phyloP scores from a whole-genome alignment of 306 rosid species.

The Vicia villosa region DNA sequence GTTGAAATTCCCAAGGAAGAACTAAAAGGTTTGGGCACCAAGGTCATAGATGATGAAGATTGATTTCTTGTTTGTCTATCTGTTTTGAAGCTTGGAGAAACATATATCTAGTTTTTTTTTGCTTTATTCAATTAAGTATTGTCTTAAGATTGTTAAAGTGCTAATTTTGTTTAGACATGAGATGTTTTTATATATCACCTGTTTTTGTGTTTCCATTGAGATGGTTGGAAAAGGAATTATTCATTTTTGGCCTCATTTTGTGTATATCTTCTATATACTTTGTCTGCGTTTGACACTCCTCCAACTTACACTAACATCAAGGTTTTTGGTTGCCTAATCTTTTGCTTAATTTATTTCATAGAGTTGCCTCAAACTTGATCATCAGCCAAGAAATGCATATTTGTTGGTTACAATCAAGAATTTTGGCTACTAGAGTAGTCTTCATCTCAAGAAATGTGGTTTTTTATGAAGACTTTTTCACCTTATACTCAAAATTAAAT shows the following conservation, averaged over 20 bases:
- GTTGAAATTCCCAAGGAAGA: constrained; percentile 87
- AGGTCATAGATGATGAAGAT: constrained; percentile 89
- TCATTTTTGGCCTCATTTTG: background rate
- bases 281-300: background rate
- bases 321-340: too few species aligned
- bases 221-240: background rate
- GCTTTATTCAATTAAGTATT: constrained; percentile 6
- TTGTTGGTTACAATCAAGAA: too few species aligned
- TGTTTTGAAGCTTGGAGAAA: constrained; percentile 24
- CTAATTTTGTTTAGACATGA: constrained; percentile 18
- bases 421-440: too few species aligned
- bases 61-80: constrained; percentile 42
- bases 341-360: too few species aligned
- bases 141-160: constrained; percentile 23
- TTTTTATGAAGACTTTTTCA: too few species aligned
- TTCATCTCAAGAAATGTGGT: too few species aligned
- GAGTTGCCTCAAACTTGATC: too few species aligned
- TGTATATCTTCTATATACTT: background rate
- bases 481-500: too few species aligned
- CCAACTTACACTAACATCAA: too few species aligned
- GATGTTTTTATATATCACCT: constrained; percentile 18
- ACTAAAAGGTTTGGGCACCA: constrained; percentile 80
- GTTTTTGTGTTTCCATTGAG: background rate
- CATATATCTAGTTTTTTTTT: constrained; percentile 29
- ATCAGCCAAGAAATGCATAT: too few species aligned